A percentile compares a stretch with the other conserved stretches of the same genome.
These are phyloP conservation scores for Thelephora aurantiotincta DNA, from an alignment of 768 basidiomycete genomes.

Conservation along the genomic window DNA sequence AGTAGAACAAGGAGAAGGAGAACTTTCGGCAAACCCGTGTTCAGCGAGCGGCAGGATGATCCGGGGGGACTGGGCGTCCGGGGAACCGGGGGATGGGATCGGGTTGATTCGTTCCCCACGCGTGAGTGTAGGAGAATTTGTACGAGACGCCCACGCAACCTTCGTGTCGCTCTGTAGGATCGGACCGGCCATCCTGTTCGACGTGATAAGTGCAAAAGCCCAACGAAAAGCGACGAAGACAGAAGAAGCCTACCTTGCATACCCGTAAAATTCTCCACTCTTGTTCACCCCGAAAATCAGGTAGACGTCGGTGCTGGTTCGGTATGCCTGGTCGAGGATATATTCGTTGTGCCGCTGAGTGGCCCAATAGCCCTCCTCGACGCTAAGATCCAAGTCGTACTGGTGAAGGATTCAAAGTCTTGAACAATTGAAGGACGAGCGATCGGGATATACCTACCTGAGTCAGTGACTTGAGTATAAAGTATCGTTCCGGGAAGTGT, in stretches of 20 bases:
- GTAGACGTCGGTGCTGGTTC: slow-evolving; percentile 80
- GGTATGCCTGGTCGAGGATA: slow-evolving; percentile 82
- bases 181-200: slow-evolving; percentile 53
- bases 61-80: background rate
- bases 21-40: slow-evolving; percentile 25
- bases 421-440: background rate
- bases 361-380: slow-evolving; percentile 72
- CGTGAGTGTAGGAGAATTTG: slow-evolving; percentile 16
- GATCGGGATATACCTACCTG: slow-evolving; percentile 31
- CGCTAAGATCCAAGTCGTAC: slow-evolving; percentile 71
- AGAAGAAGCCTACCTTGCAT: slow-evolving; percentile 48
- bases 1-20: slow-evolving; percentile 20
- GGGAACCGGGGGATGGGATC: background rate
- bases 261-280: slow-evolving; percentile 90
- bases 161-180: slow-evolving; percentile 35
- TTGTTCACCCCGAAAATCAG: slow-evolving; percentile 90
- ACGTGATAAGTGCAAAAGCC: background rate
- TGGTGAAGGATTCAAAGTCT: slow-evolving; percentile 15
- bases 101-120: slow-evolving; percentile 2
- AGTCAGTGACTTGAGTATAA: slow-evolving; percentile 82
- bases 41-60: slow-evolving; percentile 24
- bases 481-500: slow-evolving; percentile 81
- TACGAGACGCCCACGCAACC: slow-evolving; percentile 44
- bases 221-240: background rate
- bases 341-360: slow-evolving; percentile 90